Evolutionary conservation across 163 green algal species (phyloP), one percentile per base, ranked within the genome.

Genomic region (Coccomyxa subellipsoidea): DNA sequence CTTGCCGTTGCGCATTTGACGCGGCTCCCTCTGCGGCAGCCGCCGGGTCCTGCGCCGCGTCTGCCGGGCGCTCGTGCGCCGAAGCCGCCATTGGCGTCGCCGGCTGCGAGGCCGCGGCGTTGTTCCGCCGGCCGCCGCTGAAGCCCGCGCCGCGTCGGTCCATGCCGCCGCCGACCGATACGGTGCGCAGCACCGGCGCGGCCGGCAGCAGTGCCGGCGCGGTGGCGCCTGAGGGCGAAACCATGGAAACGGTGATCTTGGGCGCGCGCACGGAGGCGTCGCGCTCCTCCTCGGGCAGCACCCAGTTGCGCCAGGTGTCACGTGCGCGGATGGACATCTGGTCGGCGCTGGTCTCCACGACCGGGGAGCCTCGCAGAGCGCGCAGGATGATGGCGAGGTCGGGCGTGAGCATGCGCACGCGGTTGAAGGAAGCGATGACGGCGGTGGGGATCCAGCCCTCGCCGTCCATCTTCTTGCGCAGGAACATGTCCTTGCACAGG

Each of bases 401-500:
- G 9, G 84, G 87, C 18, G 93, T 98, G n/a, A 98, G 88, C 90
- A 96, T 95, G 80, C 91, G 87, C 72, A 98, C 93, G 39, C 94
- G 87, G 89, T 98, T 98, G 89, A 99, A 99, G 69, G 82, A 90
- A 35, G 80, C 80, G 54, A 99, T 93, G 18, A 98, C 88, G 18
- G 88, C 77, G 32, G 97, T 23, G 0, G 93, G 89, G 71, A 99
- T 97, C 91, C 93, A 99, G 54, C 96, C 96, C 32, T 96, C 86
- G 4, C 90, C 88, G 83, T 97, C 93, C 96, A 99, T 98, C 83
- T 98, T 97, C 18, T 85, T 90, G 7, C 96, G 87, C 84, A 99
- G 82, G 88, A 98, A 99, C 12, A 97, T 88, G 84, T 99, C 96
- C 79, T 94, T 93, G 78, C 89, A 91, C 71, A 99, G 89, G 86